Evolutionary conservation across 768 basidiomycete species (phyloP).

Genomic region (Hypholoma fasciculare): DNA sequence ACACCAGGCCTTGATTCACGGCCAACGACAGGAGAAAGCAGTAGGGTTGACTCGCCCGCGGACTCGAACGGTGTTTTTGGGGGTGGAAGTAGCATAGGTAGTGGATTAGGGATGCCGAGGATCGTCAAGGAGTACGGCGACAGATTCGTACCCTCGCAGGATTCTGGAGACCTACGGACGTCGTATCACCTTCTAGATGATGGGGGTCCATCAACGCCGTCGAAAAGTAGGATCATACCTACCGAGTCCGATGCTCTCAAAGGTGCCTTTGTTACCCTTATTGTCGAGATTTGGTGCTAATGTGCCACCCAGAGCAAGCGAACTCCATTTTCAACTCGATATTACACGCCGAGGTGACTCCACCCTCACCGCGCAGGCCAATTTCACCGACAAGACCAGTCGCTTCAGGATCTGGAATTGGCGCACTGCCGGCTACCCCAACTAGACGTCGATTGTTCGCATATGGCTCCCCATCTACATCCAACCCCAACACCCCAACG

Average conservation of each 20-base stretch:
- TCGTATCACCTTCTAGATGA: conserved; percentile 68
- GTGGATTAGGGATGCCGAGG: conserved; percentile 19
- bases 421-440: conserved; percentile 46
- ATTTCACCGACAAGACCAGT: conserved; percentile 59
- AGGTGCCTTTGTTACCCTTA: conserved; percentile 36
- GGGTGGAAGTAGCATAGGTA: not conserved
- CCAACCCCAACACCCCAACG: conserved; percentile 58
- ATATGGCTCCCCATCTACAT: conserved; percentile 63
- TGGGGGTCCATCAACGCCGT: conserved; percentile 54
- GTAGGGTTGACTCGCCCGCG: conserved; percentile 32
- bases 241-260: conserved; percentile 77
- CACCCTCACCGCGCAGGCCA: conserved; percentile 61
- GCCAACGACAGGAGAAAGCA: conserved; percentile 51
- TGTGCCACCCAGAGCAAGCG: conserved; percentile 63
- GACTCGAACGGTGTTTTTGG: conserved; percentile 2
- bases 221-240: conserved; percentile 63
- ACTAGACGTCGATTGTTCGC: conserved; percentile 65
- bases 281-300: not conserved
- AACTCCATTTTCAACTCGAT: conserved; percentile 80
- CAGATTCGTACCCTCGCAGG: conserved; percentile 71
- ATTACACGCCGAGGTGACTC: conserved; percentile 76
- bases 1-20: conserved; percentile 54
- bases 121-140: conserved; percentile 51
- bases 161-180: conserved; percentile 62
- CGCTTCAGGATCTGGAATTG: conserved; percentile 33